Percentiles rank a stretch among this genome's conserved stretches.
Evolutionary conservation across 2,329 filamentous ascomycete species (phyloP).

Genomic region (Alternaria ventricosa): DNA sequence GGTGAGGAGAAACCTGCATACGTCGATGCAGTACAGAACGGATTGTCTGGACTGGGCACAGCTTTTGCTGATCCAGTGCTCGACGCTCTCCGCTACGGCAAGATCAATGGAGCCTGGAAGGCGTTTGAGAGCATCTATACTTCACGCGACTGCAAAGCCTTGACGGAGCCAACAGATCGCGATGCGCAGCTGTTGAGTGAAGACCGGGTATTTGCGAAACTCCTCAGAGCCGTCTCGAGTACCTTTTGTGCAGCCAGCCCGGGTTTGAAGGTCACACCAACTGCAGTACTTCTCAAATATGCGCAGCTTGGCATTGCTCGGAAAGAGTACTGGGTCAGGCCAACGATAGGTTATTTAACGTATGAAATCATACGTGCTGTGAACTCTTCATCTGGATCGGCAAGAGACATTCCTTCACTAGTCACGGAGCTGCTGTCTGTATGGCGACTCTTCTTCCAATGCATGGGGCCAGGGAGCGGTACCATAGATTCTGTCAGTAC

Average conservation of each 20-base stretch:
- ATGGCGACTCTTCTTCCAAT: conserved; percentile 45
- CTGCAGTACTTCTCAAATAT: conserved; percentile 35
- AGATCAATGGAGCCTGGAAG: conserved; percentile 34
- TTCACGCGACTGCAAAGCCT: conserved; percentile 37
- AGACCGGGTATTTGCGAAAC: conserved; percentile 28
- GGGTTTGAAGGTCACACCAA: conserved; percentile 25
- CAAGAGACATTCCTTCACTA: conserved; percentile 24
- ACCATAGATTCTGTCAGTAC: conserved; percentile 26
- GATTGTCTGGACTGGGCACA: not conserved
- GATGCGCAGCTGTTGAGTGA: conserved; percentile 28
- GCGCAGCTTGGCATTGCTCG: conserved; percentile 37
- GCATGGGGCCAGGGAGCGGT: conserved; percentile 22
- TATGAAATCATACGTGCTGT: conserved; percentile 28
- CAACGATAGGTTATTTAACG: conserved; percentile 30
- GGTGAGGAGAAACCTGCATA: not conserved
- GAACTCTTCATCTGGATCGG: conserved; percentile 7
- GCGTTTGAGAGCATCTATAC: conserved; percentile 36
- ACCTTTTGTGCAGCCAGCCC: conserved; percentile 24
- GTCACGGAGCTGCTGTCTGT: conserved; percentile 40
- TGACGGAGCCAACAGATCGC: conserved; percentile 24
- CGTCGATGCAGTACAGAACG: not conserved
- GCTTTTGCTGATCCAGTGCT: not conserved
- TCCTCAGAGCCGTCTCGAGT: conserved; percentile 22
- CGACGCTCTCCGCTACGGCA: not conserved
- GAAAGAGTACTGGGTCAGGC: conserved; percentile 27